A percentile compares a stretch with the other conserved stretches of the same genome.
Evolutionary conservation across 2,329 filamentous ascomycete species (phyloP).

Genomic region (Fusarium staphyleae): DNA sequence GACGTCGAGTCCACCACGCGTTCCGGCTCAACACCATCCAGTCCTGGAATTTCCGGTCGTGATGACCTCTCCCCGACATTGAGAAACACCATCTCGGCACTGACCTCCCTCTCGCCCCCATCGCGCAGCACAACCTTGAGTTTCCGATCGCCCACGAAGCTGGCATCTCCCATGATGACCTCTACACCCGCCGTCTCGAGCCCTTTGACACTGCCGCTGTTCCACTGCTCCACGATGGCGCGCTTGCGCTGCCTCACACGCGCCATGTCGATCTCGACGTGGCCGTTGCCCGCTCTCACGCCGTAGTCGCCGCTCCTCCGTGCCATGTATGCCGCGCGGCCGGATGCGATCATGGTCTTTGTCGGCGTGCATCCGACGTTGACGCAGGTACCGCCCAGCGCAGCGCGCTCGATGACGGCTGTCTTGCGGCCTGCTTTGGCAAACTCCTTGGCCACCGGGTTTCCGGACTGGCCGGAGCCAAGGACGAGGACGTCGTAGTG

Average conservation of each 20-base stretch:
- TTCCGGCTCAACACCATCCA: constrained; percentile 46
- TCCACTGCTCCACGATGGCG: constrained; percentile 59
- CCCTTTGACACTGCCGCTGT: constrained; percentile 54
- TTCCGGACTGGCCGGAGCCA: constrained; percentile 61
- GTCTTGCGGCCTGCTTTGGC: constrained; percentile 53
- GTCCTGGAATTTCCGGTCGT: constrained; percentile 47
- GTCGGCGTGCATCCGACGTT: constrained; percentile 65
- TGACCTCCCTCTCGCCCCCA: constrained; percentile 45
- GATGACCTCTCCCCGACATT: constrained; percentile 55
- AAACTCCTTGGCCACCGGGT: constrained; percentile 57
- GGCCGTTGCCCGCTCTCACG: constrained; percentile 43
- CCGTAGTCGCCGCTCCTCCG: constrained; percentile 55
- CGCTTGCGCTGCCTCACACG: constrained; percentile 60
- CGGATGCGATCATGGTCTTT: constrained; percentile 63
- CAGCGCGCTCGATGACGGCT: constrained; percentile 55
- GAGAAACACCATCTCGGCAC: constrained; percentile 53
- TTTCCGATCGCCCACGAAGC: constrained; percentile 51
- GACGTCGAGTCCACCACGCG: constrained; percentile 56
- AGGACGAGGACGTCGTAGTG: constrained; percentile 52
- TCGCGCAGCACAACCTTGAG: constrained; percentile 46
- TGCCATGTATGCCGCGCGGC: constrained; percentile 56
- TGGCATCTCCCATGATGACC: constrained; percentile 54
- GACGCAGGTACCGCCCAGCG: constrained; percentile 61
- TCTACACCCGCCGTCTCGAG: constrained; percentile 52
- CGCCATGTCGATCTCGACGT: constrained; percentile 54